These are phyloP conservation scores for Prillingera fragicola DNA, from an alignment of 1,284 basidiomycete genomes.

Conservation along the genomic window DNA sequence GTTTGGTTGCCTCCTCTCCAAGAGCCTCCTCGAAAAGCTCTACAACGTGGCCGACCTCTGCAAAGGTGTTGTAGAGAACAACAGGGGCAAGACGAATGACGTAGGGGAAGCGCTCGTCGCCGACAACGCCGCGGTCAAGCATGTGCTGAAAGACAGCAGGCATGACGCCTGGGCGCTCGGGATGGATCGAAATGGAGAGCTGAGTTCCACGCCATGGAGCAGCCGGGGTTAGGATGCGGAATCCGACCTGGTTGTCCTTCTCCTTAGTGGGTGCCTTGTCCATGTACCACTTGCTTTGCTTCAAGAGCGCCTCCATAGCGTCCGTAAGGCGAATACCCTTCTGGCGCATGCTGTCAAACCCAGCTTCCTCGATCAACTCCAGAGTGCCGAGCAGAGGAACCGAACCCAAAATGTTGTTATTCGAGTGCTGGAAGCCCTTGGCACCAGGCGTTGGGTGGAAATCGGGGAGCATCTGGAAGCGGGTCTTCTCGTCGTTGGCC, in stretches of 20 bases:
- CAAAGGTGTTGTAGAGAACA: conserved; percentile 74
- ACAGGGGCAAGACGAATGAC: conserved; percentile 81
- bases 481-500: conserved; percentile 81
- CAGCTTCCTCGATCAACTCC: conserved; percentile 70
- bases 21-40: conserved; percentile 56
- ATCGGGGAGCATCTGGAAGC: conserved; percentile 81
- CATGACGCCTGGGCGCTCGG: conserved; percentile 59
- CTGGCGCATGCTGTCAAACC: conserved; percentile 62
- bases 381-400: conserved; percentile 75
- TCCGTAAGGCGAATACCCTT: conserved; percentile 68
- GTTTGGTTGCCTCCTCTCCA: conserved; percentile 34
- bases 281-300: conserved; percentile 58
- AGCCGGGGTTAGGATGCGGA: conserved; percentile 81
- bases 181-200: conserved; percentile 73
- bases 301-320: conserved; percentile 62
- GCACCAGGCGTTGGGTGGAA: conserved; percentile 85
- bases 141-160: conserved; percentile 60
- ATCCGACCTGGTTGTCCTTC: conserved; percentile 48
- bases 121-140: conserved; percentile 67
- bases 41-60: conserved; percentile 67
- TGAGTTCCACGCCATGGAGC: conserved; percentile 71
- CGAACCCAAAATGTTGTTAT: conserved; percentile 75
- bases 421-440: conserved; percentile 92
- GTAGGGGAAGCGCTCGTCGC: conserved; percentile 81
- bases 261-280: conserved; percentile 1